Percentiles rank a stretch among this genome's conserved stretches.
These are phyloP conservation scores for Chrysoporthe cubensis DNA, from an alignment of 2,329 filamentous ascomycete genomes.

Conservation along the genomic window DNA sequence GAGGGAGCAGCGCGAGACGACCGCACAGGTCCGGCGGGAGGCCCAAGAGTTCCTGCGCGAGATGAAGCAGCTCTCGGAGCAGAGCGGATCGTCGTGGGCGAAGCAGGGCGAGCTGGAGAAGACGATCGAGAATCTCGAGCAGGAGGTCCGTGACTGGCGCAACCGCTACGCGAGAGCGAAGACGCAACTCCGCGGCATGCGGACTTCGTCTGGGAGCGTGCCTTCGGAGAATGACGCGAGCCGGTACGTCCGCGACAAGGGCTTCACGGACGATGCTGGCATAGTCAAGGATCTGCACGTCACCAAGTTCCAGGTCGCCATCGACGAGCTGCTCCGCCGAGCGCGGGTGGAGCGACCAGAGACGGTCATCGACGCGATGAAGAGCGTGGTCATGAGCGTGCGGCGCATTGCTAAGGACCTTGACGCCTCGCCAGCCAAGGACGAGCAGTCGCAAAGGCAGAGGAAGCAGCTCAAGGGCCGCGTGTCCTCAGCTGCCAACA, in stretches of 20 bases:
- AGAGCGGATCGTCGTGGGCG: conserved; percentile 78
- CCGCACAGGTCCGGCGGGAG: conserved; percentile 83
- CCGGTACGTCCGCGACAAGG: conserved; percentile 66
- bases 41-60: conserved; percentile 83
- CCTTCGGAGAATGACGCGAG: conserved; percentile 71
- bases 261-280: conserved; percentile 72
- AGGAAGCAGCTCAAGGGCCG: conserved; percentile 75
- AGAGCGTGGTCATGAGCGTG: conserved; percentile 79
- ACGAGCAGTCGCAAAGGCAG: conserved; percentile 59
- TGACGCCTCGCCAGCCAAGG: conserved; percentile 58
- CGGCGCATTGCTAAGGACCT: conserved; percentile 85
- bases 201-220: conserved; percentile 78
- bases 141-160: conserved; percentile 88
- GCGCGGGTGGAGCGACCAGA: conserved; percentile 76
- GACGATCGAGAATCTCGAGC: conserved; percentile 76
- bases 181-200: conserved; percentile 81
- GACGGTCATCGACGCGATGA: conserved; percentile 82
- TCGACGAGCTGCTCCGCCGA: conserved; percentile 84
- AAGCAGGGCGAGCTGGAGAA: conserved; percentile 78
- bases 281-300: conserved; percentile 89
- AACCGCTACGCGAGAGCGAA: conserved; percentile 86
- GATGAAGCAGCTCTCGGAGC: conserved; percentile 84
- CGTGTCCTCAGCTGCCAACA: conserved; percentile 93
- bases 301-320: conserved; percentile 91
- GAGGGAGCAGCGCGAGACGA: conserved; percentile 77